Conservation (phyloP, 2,329 filamentous ascomycete genomes). For the Akanthomyces dipterigenus region DNA sequence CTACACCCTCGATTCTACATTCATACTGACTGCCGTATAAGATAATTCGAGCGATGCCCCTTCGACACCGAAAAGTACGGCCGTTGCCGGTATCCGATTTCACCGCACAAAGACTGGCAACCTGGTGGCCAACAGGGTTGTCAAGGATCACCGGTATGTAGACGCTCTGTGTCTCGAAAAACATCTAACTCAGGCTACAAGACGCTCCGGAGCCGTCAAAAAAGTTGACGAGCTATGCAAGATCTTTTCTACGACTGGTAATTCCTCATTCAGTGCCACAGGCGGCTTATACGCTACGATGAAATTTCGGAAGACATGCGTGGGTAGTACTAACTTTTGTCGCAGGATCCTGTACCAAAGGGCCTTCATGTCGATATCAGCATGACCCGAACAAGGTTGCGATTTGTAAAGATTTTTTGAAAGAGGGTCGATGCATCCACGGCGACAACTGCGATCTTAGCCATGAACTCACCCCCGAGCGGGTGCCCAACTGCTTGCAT, state of each 20-base stretch:
- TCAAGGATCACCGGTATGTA: conserved; percentile 70
- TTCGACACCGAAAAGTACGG: conserved; percentile 66
- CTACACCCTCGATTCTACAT: neutral
- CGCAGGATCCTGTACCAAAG: conserved; percentile 78
- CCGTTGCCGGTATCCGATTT: conserved; percentile 73
- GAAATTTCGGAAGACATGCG: conserved; percentile 14
- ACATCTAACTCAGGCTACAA: conserved; percentile 33
- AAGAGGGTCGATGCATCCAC: conserved; percentile 68
- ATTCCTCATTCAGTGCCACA: conserved; percentile 36
- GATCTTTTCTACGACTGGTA: conserved; percentile 63
- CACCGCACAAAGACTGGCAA: conserved; percentile 84
- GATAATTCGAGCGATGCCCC: conserved; percentile 54
- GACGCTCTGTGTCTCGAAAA: conserved; percentile 16
- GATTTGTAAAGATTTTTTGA: conserved; percentile 81
- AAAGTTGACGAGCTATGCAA: conserved; percentile 72
- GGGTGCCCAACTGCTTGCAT: conserved; percentile 82
- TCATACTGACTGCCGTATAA: conserved; percentile 20
- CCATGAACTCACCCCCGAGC: conserved; percentile 75
- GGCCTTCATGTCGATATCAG: conserved; percentile 68
- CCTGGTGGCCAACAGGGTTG: conserved; percentile 68
- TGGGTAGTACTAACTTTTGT: conserved; percentile 35
- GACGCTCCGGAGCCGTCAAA: conserved; percentile 48
- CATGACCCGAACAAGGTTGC: conserved; percentile 86
- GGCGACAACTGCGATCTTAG: conserved; percentile 84
- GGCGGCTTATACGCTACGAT: neutral